Evolutionary conservation across 1,284 basidiomycete genomes (phyloP).

Genomic region (Ceratobasidium sp.): DNA sequence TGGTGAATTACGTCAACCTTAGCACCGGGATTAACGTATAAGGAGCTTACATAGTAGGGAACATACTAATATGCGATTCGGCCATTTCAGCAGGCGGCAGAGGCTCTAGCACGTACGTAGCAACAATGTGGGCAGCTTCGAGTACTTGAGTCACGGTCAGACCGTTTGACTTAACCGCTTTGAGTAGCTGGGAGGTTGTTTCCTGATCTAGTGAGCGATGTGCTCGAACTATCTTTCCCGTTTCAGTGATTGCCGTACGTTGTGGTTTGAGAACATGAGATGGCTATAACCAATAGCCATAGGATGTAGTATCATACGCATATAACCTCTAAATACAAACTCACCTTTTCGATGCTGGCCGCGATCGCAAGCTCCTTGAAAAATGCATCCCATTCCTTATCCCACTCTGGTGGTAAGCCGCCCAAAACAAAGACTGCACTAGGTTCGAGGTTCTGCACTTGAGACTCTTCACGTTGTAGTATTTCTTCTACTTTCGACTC

Average conservation of each 20-base stretch:
- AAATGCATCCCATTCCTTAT: slow-evolving; percentile 10
- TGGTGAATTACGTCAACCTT: neutral
- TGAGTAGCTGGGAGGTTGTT: slow-evolving; percentile 16
- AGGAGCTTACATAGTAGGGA: slow-evolving; percentile 23
- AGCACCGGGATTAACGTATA: neutral
- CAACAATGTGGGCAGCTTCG: slow-evolving; percentile 30
- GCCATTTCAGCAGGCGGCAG: neutral
- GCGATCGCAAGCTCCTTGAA: neutral
- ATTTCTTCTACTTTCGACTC: slow-evolving; percentile 12
- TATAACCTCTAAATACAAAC: too few species aligned
- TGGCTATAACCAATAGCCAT: neutral
- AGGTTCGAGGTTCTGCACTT: slow-evolving; percentile 19
- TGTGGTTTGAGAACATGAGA: slow-evolving; percentile 31
- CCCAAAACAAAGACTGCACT: slow-evolving; percentile 9
- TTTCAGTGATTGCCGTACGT: slow-evolving; percentile 6
- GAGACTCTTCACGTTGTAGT: neutral
- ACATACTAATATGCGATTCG: slow-evolving; percentile 18
- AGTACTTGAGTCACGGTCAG: slow-evolving; percentile 28
- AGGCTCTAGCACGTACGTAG: slow-evolving; percentile 23
- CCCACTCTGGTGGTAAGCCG: slow-evolving; percentile 5
- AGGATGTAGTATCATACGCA: too few species aligned
- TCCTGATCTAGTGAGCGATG: slow-evolving; percentile 16
- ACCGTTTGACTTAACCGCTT: slow-evolving; percentile 5
- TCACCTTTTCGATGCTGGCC: neutral
- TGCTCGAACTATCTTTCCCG: slow-evolving; percentile 28